Evolutionary conservation across 345 rosid species (phyloP).

Genomic region (Sisymbrium irio): DNA sequence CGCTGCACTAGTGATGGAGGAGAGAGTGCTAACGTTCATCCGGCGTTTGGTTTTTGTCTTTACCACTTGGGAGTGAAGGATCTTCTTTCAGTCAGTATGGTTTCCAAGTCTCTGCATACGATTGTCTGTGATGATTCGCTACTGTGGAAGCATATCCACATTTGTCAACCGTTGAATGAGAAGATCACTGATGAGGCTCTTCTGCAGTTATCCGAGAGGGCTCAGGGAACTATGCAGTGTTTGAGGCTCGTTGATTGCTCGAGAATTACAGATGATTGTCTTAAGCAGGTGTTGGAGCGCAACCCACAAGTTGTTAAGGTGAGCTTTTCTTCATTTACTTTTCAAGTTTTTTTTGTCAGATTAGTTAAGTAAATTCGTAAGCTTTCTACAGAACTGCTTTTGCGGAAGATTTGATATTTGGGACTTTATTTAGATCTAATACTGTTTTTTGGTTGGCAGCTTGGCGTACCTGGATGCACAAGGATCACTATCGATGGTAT

Average conservation of each 20-base stretch:
- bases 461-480: constrained; percentile 87
- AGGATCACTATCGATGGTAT: constrained; percentile 70
- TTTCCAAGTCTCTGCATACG: constrained; percentile 57
- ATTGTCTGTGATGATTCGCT: constrained; percentile 60
- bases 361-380: background rate
- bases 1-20: constrained; percentile 26
- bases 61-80: constrained; percentile 63
- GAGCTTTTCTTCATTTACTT: constrained; percentile 16
- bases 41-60: constrained; percentile 57
- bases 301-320: constrained; percentile 77
- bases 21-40: constrained; percentile 49
- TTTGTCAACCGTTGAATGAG: constrained; percentile 76
- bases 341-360: background rate
- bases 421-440: background rate
- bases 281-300: constrained; percentile 54
- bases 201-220: constrained; percentile 59
- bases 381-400: background rate
- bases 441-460: constrained; percentile 45
- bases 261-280: constrained; percentile 68
- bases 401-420: background rate
- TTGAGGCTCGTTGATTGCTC: constrained; percentile 78
- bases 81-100: constrained; percentile 67
- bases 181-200: constrained; percentile 84
- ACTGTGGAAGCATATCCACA: constrained; percentile 74
- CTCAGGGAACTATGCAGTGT: constrained; percentile 75